Conservation (phyloP, 148 eudicot genomes). For the Beta vulgaris region DNA sequence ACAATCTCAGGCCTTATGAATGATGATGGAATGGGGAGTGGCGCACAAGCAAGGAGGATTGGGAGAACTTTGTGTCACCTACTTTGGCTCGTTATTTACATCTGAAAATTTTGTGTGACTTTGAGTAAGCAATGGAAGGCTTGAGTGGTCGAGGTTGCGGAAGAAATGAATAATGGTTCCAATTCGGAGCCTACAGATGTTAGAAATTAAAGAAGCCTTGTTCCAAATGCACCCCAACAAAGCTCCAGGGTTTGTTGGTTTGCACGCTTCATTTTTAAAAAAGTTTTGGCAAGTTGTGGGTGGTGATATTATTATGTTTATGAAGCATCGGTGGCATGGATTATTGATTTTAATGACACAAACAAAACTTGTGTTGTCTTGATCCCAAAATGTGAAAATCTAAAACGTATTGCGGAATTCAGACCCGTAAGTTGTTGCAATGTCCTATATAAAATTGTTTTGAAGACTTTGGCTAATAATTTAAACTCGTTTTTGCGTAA, state of each 20-base stretch:
- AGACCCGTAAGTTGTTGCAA: not conserved
- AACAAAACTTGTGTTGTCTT: not conserved
- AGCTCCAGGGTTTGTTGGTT: not conserved
- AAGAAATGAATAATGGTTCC: not conserved
- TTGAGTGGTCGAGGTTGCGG: not conserved
- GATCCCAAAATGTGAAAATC: not conserved
- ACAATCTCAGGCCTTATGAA: not conserved
- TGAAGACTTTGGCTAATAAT: too few relatives aligned
- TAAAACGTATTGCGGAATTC: not conserved
- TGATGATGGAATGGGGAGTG: not conserved
- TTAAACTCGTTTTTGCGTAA: not conserved
- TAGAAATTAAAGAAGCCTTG: not conserved
- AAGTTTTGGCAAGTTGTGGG: too few relatives aligned
- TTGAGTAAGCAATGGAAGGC: not conserved
- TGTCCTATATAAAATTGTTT: too few relatives aligned
- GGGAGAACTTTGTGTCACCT: too few relatives aligned
- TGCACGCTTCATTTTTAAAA: too few relatives aligned
- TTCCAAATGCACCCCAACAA: not conserved
- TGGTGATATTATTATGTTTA: too few relatives aligned
- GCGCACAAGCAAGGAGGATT: not conserved
- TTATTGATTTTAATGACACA: too few relatives aligned
- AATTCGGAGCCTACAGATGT: not conserved
- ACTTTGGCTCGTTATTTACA: not conserved
- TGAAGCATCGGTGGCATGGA: too few relatives aligned
- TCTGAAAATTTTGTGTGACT: not conserved